phyloP scores from a whole-genome alignment of 2,329 filamentous ascomycete genomes.

The Teratosphaeria nubilosa region DNA sequence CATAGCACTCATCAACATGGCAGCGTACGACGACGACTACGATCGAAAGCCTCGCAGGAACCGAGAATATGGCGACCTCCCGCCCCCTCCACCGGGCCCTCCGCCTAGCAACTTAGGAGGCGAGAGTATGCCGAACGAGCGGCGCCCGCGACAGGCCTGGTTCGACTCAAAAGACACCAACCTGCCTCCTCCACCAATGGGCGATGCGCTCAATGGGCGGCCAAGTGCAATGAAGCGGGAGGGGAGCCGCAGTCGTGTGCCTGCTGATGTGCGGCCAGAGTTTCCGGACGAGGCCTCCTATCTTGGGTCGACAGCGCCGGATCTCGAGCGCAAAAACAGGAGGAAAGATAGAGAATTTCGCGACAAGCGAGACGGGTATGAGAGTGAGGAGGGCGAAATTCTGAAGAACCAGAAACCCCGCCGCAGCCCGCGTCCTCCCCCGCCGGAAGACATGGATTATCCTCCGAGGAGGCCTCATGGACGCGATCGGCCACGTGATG shows the following conservation, averaged over 20 bases:
- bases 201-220: constrained; percentile 15
- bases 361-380: constrained; percentile 27
- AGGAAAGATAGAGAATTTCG: constrained; percentile 22
- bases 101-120: neutral
- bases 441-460: constrained; percentile 4
- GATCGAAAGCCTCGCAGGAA: neutral
- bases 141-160: neutral
- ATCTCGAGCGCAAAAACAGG: constrained; percentile 25
- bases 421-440: constrained; percentile 4
- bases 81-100: neutral
- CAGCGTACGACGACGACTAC: neutral
- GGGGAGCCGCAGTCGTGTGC: constrained; percentile 22
- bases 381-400: constrained; percentile 27
- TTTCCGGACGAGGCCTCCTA: constrained; percentile 26
- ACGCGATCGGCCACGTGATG: neutral
- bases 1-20: neutral
- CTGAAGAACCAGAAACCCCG: constrained; percentile 14
- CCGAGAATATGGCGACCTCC: neutral
- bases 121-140: neutral
- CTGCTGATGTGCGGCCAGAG: constrained; percentile 19
- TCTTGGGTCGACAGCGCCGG: constrained; percentile 20
- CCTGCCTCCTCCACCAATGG: constrained; percentile 23
- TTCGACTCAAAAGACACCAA: neutral
- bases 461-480: neutral
- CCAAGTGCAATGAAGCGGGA: constrained; percentile 22